phyloP scores from a whole-genome alignment of 2,329 filamentous ascomycete species.

The Aspergillus sp. region DNA sequence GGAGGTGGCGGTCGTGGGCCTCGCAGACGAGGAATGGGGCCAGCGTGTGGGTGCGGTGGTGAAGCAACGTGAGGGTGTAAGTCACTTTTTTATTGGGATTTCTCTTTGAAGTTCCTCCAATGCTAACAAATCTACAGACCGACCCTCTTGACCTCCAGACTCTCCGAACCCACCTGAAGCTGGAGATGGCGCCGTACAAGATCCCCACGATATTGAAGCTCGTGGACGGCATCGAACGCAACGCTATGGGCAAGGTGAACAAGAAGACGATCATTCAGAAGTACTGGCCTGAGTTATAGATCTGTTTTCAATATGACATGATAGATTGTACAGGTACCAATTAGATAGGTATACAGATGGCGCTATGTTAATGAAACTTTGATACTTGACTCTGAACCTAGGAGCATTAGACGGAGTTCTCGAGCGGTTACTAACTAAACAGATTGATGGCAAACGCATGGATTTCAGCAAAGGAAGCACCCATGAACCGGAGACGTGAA shows the following conservation, averaged over 20 bases:
- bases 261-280: constrained; percentile 42
- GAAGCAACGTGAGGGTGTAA: constrained; percentile 38
- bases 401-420: no score
- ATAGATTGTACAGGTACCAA: neutral
- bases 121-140: constrained; percentile 20
- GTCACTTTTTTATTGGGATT: constrained; percentile 4
- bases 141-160: constrained; percentile 29
- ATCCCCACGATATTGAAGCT: constrained; percentile 85
- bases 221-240: constrained; percentile 59
- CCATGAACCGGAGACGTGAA: no score
- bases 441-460: no score
- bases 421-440: no score
- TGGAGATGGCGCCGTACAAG: constrained; percentile 78
- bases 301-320: neutral
- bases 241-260: constrained; percentile 82
- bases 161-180: constrained; percentile 36
- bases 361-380: neutral
- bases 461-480: no score
- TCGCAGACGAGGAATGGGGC: constrained; percentile 55
- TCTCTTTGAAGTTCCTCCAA: neutral
- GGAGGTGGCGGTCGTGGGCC: constrained; percentile 55
- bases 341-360: neutral
- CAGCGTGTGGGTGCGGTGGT: constrained; percentile 57
- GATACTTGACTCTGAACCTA: no score
- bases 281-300: constrained; percentile 32